Percentiles rank a stretch among this genome's conserved stretches.
These are phyloP conservation scores for Amphicarpaea edgeworthii DNA, from an alignment of 306 rosid genomes.

Conservation along the genomic window DNA sequence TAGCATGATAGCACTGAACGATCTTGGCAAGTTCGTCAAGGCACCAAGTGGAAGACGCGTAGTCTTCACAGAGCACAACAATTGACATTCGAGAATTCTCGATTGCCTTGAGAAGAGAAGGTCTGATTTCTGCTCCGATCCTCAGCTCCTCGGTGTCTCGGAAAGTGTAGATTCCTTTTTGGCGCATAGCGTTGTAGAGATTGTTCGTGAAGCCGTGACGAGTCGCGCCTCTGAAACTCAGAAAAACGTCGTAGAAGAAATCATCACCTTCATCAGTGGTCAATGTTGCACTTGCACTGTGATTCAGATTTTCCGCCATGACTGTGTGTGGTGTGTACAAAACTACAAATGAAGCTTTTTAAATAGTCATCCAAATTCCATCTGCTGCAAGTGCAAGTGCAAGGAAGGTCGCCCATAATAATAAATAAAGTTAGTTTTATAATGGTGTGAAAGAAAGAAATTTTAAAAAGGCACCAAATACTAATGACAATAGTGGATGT, in stretches of 20 bases:
- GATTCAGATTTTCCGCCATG: too few relatives aligned
- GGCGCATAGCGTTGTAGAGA: background rate
- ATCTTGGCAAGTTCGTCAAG: constrained; percentile 10
- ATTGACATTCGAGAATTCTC: constrained; percentile 7
- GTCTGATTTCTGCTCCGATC: constrained; percentile 5
- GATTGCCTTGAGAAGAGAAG: background rate
- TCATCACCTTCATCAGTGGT: too few relatives aligned
- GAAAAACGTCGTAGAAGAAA: constrained; percentile 25
- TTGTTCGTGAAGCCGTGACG: background rate
- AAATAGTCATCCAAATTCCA: too few relatives aligned
- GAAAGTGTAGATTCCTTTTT: constrained; percentile 3
- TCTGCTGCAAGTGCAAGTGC: too few relatives aligned
- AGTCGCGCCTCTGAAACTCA: constrained; percentile 6
- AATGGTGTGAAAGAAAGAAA: too few relatives aligned
- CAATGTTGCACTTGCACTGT: too few relatives aligned
- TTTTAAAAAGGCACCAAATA: too few relatives aligned
- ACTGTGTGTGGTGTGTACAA: too few relatives aligned
- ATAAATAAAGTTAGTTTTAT: too few relatives aligned
- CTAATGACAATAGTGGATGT: too few relatives aligned
- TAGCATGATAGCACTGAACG: background rate
- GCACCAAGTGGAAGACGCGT: constrained; percentile 24
- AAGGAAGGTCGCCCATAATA: too few relatives aligned
- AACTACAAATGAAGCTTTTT: too few relatives aligned
- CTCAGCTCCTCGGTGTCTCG: background rate
- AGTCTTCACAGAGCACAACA: constrained; percentile 5